Conservation (phyloP, 2,329 filamentous ascomycete genomes). For the Hypoxylon sp. region DNA sequence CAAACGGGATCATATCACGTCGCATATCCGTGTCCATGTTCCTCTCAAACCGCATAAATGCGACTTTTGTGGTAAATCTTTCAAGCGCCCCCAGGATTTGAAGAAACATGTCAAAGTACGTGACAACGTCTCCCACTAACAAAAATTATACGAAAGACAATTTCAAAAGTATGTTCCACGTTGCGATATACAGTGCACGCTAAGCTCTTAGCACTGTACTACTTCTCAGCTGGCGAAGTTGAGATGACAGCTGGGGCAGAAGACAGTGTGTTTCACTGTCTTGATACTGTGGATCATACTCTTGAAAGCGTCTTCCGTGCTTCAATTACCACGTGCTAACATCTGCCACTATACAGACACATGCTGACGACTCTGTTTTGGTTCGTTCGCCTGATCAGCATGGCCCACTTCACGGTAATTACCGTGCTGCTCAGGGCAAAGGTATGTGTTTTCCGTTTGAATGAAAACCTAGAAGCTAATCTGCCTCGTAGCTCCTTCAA, state of each 20-base stretch:
- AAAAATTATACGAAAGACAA: no score
- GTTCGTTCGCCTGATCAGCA: conserved; percentile 62
- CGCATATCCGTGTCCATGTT: conserved; percentile 98
- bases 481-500: conserved; percentile 57
- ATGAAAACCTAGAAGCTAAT: conserved; percentile 52
- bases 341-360: conserved; percentile 68
- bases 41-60: conserved; percentile 99
- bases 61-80: conserved; percentile 97
- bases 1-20: conserved; percentile 99
- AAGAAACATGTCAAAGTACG: conserved; percentile 96
- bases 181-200: no score
- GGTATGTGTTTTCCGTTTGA: conserved; percentile 53
- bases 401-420: conserved; percentile 59
- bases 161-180: no score
- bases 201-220: no score
- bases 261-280: no score
- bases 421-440: conserved; percentile 64
- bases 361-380: conserved; percentile 91
- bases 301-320: no score
- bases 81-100: conserved; percentile 97
- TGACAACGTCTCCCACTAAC: conserved; percentile 6
- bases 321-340: conserved; percentile 3
- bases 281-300: no score
- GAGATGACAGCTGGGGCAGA: no score
- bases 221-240: no score